phyloP scores from a whole-genome alignment of 2,329 filamentous ascomycete genomes.

The Cladorrhinum sp. region DNA sequence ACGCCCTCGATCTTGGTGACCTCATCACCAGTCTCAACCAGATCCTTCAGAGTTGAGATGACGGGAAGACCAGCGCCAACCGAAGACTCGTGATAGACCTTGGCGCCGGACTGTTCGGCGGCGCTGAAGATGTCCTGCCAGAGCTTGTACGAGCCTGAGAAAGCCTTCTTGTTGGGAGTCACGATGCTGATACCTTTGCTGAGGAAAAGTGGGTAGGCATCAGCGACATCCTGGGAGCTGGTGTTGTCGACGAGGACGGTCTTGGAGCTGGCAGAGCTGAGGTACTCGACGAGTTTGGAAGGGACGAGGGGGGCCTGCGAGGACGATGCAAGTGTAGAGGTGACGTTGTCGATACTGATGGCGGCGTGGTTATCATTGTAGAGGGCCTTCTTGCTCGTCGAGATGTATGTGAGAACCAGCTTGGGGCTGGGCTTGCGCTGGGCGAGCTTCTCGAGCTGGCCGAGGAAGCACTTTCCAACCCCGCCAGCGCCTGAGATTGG shows the following conservation, averaged over 20 bases:
- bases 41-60: conserved; percentile 87
- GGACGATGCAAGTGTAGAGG: conserved; percentile 63
- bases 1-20: conserved; percentile 93
- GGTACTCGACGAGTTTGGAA: conserved; percentile 70
- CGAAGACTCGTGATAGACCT: conserved; percentile 92
- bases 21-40: conserved; percentile 90
- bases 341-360: conserved; percentile 57
- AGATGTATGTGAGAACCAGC: conserved; percentile 78
- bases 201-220: conserved; percentile 78
- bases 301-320: conserved; percentile 63
- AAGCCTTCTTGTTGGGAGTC: conserved; percentile 98
- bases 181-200: conserved; percentile 82
- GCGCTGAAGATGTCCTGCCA: conserved; percentile 86
- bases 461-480: conserved; percentile 87
- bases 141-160: conserved; percentile 74
- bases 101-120: conserved; percentile 67
- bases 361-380: conserved; percentile 70
- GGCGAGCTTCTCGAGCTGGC: conserved; percentile 69
- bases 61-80: conserved; percentile 92
- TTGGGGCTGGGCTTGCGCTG: conserved; percentile 64
- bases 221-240: conserved; percentile 80
- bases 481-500: conserved; percentile 72
- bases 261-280: conserved; percentile 72
- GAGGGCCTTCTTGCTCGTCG: conserved; percentile 79
- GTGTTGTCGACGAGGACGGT: conserved; percentile 93